Evolutionary conservation across 768 basidiomycete species (phyloP), one percentile per base, ranked within the genome.

Genomic region (Collybiopsis luxurians): DNA sequence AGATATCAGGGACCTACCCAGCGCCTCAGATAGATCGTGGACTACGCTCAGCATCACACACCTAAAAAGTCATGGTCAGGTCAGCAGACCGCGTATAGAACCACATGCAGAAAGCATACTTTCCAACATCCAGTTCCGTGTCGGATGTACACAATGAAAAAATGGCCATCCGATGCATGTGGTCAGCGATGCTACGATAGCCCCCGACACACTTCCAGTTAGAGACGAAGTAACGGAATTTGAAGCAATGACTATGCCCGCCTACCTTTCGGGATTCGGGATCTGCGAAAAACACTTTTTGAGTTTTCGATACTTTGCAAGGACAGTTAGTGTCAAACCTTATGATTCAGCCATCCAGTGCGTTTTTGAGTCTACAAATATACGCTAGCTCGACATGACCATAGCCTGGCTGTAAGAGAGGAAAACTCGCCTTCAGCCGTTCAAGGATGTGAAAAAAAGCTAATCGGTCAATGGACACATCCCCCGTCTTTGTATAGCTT

Each of bases 91-190:
- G 11, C 31, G 23, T 12, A 34, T 34, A 34, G 31, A 34, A 13
- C 31, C 31, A 34, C 6, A 34, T 34, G 31, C 13, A 34, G 5
- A 34, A 6, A 34, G 26, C 51, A 51, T 58, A 92, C 92, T 88
- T 89, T 64, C 89, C 69, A 26, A 90, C 70, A 68, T 92, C 89
- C 7, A 93, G 79, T 0, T 75, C 78, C n/a, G 72, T 50, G 64
- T 92, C 92, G 0, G 92, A 86, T 4, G 84, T 81, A 59, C 93
- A 89, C 84, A 99, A 87, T 3, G 94, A 87, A 42, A 98, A 79
- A n/a, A 98, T 69, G 1, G 93, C 89, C 96, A 99, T 98, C 46
- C 96, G 79, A 68, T 94, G 92, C 96, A 97, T 98, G 65, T 98
- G 95, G 70, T 98, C 96, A 7, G 93, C 87, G 60, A 98, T 95